Evolutionary conservation across 1,284 basidiomycete species (phyloP).

Genomic region (Puccinia hordei): DNA sequence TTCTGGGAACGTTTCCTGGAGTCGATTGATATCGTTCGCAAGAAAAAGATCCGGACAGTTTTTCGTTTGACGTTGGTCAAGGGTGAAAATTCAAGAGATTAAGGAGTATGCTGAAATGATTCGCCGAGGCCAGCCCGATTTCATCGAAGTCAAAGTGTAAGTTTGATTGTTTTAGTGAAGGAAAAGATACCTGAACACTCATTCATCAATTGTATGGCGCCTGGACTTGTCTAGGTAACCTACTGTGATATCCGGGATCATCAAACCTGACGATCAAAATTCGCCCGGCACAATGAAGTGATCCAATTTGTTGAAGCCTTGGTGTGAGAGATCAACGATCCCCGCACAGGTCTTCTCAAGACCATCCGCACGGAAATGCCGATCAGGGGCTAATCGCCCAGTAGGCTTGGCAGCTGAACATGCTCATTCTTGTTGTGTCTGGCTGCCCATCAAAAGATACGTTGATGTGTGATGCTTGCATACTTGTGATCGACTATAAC

Average conservation of each 20-base stretch:
- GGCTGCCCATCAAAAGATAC: slow-evolving; percentile 42
- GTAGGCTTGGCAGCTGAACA: slow-evolving; percentile 52
- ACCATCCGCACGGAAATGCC: too few relatives aligned
- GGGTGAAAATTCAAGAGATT: slow-evolving; percentile 50
- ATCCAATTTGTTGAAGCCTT: slow-evolving; percentile 46
- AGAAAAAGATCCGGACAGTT: slow-evolving; percentile 48
- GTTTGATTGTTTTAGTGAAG: not conserved
- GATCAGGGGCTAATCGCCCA: not conserved
- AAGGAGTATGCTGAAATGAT: slow-evolving; percentile 49
- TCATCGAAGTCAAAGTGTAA: slow-evolving; percentile 52
- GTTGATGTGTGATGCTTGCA: slow-evolving; percentile 49
- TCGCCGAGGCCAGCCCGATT: slow-evolving; percentile 46
- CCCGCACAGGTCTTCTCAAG: not conserved
- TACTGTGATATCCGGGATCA: slow-evolving; percentile 51
- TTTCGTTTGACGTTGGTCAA: slow-evolving; percentile 51
- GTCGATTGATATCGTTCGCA: slow-evolving; percentile 48
- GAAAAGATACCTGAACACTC: not conserved
- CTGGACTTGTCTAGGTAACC: slow-evolving; percentile 33
- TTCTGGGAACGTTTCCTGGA: slow-evolving; percentile 52
- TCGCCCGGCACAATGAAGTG: slow-evolving; percentile 51
- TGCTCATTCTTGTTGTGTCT: slow-evolving; percentile 52
- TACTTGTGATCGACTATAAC: slow-evolving; percentile 52
- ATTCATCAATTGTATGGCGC: not conserved
- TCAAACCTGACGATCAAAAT: slow-evolving; percentile 52
- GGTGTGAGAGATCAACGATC: slow-evolving; percentile 26